phyloP scores from a whole-genome alignment of 2,329 filamentous ascomycete genomes.

The Cladobotryum mycophilum region DNA sequence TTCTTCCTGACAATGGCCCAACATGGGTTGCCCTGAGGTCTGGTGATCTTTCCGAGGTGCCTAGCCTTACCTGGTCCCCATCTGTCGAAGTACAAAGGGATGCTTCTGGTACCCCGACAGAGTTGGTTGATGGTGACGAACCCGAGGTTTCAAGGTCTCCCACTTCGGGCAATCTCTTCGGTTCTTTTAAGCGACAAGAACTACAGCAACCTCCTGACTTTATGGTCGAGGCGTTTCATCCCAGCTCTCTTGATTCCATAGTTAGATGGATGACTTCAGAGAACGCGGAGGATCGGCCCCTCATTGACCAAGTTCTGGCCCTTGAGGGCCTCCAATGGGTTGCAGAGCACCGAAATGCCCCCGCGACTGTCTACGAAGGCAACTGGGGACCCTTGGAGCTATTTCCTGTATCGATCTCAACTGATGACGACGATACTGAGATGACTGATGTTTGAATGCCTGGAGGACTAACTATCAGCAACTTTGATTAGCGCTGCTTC shows the following conservation, averaged over 20 bases:
- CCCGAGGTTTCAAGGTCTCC: slow-evolving; percentile 26
- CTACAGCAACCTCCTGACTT: slow-evolving; percentile 67
- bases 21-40: slow-evolving; percentile 87
- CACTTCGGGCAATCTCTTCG: slow-evolving; percentile 34
- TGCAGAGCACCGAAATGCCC: slow-evolving; percentile 66
- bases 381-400: slow-evolving; percentile 80
- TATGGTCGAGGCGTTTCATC: slow-evolving; percentile 72
- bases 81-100: slow-evolving; percentile 67
- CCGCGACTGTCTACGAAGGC: slow-evolving; percentile 93
- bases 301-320: slow-evolving; percentile 64
- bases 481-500: slow-evolving; percentile 23
- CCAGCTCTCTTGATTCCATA: slow-evolving; percentile 73
- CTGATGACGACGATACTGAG: slow-evolving; percentile 49
- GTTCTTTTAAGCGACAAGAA: slow-evolving; percentile 43
- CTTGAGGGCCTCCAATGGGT: slow-evolving; percentile 77
- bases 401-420: slow-evolving; percentile 30
- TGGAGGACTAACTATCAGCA: background rate
- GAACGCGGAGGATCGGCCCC: slow-evolving; percentile 65
- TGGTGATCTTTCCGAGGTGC: slow-evolving; percentile 83
- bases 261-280: slow-evolving; percentile 85
- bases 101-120: slow-evolving; percentile 49
- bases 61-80: slow-evolving; percentile 76
- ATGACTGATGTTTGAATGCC: slow-evolving; percentile 50
- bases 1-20: slow-evolving; percentile 85
- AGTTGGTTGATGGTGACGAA: slow-evolving; percentile 31